phyloP scores from a whole-genome alignment of 2,329 filamentous ascomycete species.

The Colletotrichum incanum region DNA sequence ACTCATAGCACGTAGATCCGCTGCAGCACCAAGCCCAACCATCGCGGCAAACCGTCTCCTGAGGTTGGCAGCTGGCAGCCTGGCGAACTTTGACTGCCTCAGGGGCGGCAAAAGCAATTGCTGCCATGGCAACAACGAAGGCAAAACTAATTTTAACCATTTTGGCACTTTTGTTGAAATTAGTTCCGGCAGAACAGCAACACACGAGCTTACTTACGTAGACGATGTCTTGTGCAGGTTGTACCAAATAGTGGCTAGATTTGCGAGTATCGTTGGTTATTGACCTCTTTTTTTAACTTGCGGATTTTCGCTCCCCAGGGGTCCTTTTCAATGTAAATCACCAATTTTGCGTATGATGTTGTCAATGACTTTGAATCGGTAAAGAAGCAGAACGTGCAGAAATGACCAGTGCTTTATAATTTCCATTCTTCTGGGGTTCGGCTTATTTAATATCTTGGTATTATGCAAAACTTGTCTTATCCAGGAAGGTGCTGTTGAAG shows the following conservation, averaged over 20 bases:
- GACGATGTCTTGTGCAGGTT: no score
- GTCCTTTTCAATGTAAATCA: neutral
- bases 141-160: slow-evolving; percentile 17
- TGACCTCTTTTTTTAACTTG: neutral
- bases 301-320: neutral
- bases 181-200: neutral
- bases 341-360: no score
- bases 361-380: no score
- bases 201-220: no score
- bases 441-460: neutral
- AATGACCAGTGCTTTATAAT: neutral
- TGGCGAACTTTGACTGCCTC: slow-evolving; percentile 10
- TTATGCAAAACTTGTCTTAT: slow-evolving; percentile 24
- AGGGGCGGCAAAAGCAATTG: slow-evolving; percentile 5
- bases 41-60: slow-evolving; percentile 22
- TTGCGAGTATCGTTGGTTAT: neutral
- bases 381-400: neutral
- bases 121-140: neutral
- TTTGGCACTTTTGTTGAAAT: neutral
- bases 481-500: slow-evolving; percentile 37
- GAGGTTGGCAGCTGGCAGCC: slow-evolving; percentile 25
- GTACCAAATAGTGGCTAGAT: no score
- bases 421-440: neutral
- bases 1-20: slow-evolving; percentile 18
- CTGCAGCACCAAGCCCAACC: slow-evolving; percentile 35